A percentile compares a stretch with the other conserved stretches of the same genome.
Evolutionary conservation across 2,329 filamentous ascomycete species (phyloP).

Genomic region (Colletotrichum gigasporum): DNA sequence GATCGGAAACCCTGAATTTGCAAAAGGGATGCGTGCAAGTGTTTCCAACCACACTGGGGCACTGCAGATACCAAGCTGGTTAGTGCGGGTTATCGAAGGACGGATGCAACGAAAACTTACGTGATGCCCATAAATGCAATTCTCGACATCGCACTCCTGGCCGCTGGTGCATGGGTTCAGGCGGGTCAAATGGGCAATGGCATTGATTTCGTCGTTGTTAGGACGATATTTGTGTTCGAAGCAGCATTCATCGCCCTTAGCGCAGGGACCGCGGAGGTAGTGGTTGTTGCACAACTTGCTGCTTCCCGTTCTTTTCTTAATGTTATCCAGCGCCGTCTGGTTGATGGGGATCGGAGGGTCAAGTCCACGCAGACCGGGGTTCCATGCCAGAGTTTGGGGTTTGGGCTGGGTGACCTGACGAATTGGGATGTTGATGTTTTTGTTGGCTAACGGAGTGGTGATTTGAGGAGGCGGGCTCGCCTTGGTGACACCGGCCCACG

Average conservation of each 20-base stretch:
- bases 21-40: slow-evolving; percentile 64
- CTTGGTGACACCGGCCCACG: slow-evolving; percentile 54
- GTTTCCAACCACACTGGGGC: slow-evolving; percentile 61
- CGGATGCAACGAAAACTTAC: too few species aligned
- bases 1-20: slow-evolving; percentile 61
- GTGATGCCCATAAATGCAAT: slow-evolving; percentile 72
- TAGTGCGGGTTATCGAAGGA: too few species aligned
- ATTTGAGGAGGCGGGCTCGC: slow-evolving; percentile 55
- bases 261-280: slow-evolving; percentile 66
- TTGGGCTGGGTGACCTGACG: slow-evolving; percentile 26
- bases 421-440: slow-evolving; percentile 35
- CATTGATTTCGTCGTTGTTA: slow-evolving; percentile 62
- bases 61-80: slow-evolving; percentile 53
- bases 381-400: slow-evolving; percentile 54
- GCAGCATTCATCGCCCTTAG: slow-evolving; percentile 62
- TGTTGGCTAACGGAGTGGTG: slow-evolving; percentile 50
- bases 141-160: slow-evolving; percentile 65
- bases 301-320: slow-evolving; percentile 64
- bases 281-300: slow-evolving; percentile 71
- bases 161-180: slow-evolving; percentile 66
- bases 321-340: slow-evolving; percentile 56
- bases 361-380: slow-evolving; percentile 62
- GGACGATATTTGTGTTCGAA: slow-evolving; percentile 67
- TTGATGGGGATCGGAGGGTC: slow-evolving; percentile 62
- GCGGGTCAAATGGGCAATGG: slow-evolving; percentile 64